These are phyloP conservation scores for Neurospora pannonica DNA, from an alignment of 495 filamentous ascomycete genomes.

Conservation along the genomic window DNA sequence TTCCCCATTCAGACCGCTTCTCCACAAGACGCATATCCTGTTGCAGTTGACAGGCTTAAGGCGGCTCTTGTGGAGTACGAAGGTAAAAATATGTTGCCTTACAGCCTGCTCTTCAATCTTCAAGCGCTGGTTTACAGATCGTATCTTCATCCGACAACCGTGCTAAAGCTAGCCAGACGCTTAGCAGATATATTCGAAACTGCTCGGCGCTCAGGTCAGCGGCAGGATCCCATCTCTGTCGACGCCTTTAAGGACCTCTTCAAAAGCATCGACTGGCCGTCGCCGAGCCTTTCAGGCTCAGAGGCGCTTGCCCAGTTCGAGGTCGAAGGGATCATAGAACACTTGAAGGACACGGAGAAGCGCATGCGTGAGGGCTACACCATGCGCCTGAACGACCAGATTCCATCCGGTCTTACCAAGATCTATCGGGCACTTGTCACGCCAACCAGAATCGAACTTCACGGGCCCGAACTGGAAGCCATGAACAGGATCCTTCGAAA, in stretches of 20 bases:
- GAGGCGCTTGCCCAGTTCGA: slow-evolving; percentile 36
- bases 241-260: slow-evolving; percentile 41
- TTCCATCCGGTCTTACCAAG: slow-evolving; percentile 19
- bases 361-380: slow-evolving; percentile 19
- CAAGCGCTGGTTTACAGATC: slow-evolving; percentile 44
- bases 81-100: slow-evolving; percentile 14
- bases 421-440: slow-evolving; percentile 58
- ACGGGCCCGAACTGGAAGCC: slow-evolving; percentile 59
- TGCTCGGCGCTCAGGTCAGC: neutral
- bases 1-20: neutral
- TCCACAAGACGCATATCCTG: slow-evolving; percentile 4
- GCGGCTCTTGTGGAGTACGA: slow-evolving; percentile 7
- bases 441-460: slow-evolving; percentile 56
- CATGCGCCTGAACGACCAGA: slow-evolving; percentile 14
- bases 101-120: slow-evolving; percentile 37
- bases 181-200: slow-evolving; percentile 6
- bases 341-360: slow-evolving; percentile 33
- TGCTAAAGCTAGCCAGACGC: slow-evolving; percentile 26
- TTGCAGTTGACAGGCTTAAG: slow-evolving; percentile 10
- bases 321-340: slow-evolving; percentile 29
- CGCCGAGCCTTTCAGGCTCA: slow-evolving; percentile 19
- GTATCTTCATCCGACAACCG: slow-evolving; percentile 37
- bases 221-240: slow-evolving; percentile 24
- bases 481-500: slow-evolving; percentile 68
- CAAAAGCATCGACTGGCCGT: slow-evolving; percentile 37